Conservation (phyloP, 208 protist species). For the Trypanosoma lewisi region DNA sequence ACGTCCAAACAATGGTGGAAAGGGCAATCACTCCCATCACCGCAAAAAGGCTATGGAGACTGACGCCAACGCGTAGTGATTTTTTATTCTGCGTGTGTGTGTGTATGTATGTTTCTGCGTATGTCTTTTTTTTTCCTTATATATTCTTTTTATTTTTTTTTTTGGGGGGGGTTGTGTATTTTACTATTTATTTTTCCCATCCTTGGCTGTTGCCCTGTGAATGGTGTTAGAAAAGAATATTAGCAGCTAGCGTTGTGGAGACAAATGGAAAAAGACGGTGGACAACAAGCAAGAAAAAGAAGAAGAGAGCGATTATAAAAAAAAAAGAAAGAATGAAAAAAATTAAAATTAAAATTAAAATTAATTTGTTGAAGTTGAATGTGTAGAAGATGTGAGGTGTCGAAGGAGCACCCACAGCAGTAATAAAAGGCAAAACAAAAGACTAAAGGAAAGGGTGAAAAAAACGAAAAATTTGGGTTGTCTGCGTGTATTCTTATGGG, state of each 20-base stretch:
- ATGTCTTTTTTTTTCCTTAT: conserved; percentile 28
- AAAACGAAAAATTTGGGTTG: conserved; percentile 4
- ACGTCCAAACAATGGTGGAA: not conserved
- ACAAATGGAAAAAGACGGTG: conserved; percentile 4
- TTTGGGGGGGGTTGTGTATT: too few species aligned
- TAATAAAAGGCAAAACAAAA: conserved; percentile 17
- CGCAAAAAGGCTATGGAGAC: not conserved
- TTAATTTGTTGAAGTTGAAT: too few species aligned
- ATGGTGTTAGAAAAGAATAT: not conserved
- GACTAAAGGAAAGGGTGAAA: not conserved
- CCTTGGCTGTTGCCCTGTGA: too few species aligned
- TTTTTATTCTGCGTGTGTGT: too few species aligned
- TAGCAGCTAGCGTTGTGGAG: not conserved
- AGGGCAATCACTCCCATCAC: conserved; percentile 7
- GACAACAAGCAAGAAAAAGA: not conserved
- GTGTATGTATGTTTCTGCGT: too few species aligned
- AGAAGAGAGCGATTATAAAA: conserved; percentile 4
- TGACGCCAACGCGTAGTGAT: conserved; percentile 6
- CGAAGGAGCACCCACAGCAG: not conserved
- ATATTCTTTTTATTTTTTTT: conserved; percentile 8
- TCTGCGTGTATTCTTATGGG: too few species aligned
- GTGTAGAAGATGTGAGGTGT: not conserved
- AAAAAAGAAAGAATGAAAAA: conserved; percentile 10
- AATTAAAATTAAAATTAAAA: not conserved
- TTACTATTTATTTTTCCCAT: too few species aligned